phyloP scores from a whole-genome alignment of 1,284 basidiomycete species.

The Ganoderma resinaceum region DNA sequence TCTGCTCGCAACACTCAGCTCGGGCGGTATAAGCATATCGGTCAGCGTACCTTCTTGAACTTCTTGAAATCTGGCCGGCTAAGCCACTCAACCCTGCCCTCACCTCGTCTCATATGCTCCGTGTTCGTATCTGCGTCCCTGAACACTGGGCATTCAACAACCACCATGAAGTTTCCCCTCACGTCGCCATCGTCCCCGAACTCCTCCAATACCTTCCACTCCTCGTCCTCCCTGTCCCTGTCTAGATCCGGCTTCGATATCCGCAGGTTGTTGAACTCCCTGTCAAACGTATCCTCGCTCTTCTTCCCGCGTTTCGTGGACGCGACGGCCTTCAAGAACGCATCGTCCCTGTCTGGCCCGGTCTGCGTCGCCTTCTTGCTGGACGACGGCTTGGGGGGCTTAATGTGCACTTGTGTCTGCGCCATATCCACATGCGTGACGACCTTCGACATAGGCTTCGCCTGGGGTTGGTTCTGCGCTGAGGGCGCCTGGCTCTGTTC shows the following conservation, averaged over 20 bases:
- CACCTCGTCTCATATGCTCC: slow-evolving; percentile 36
- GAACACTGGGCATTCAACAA: slow-evolving; percentile 74
- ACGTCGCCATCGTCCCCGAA: slow-evolving; percentile 74
- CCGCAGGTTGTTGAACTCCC: slow-evolving; percentile 84
- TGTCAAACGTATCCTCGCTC: slow-evolving; percentile 78
- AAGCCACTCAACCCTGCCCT: slow-evolving; percentile 53
- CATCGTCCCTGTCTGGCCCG: slow-evolving; percentile 68
- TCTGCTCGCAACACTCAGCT: slow-evolving; percentile 34
- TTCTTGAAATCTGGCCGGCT: slow-evolving; percentile 84
- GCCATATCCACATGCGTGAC: slow-evolving; percentile 42
- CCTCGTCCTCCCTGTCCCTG: slow-evolving; percentile 48
- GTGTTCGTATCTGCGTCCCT: slow-evolving; percentile 40
- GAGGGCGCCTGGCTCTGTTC: slow-evolving; percentile 30
- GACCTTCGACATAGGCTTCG: slow-evolving; percentile 26
- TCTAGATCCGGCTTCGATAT: slow-evolving; percentile 73
- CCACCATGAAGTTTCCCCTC: slow-evolving; percentile 87
- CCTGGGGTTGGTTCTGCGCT: slow-evolving; percentile 3
- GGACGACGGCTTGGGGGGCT: slow-evolving; percentile 11
- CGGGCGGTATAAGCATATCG: neutral
- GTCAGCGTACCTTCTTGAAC: slow-evolving; percentile 72
- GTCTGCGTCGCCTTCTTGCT: slow-evolving; percentile 43
- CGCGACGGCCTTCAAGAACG: slow-evolving; percentile 76
- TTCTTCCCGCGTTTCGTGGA: slow-evolving; percentile 77
- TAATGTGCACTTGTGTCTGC: slow-evolving; percentile 40
- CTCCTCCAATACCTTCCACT: slow-evolving; percentile 74